phyloP scores from a whole-genome alignment of 1,284 basidiomycete species.

The Rhodofomes roseus region DNA sequence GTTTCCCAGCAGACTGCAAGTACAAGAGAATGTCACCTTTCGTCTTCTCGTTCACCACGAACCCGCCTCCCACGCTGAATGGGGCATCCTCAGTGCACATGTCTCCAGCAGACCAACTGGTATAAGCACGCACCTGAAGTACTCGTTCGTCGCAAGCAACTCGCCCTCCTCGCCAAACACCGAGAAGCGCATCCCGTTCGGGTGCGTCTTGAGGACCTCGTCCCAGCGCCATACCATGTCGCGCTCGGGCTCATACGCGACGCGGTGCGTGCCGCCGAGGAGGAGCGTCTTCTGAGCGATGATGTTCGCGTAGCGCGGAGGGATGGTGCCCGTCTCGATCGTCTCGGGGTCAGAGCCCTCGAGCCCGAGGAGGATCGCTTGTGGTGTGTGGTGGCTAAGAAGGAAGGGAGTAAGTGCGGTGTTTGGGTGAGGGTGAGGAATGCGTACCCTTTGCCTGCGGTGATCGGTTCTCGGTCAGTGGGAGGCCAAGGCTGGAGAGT shows the following conservation, averaged over 20 bases:
- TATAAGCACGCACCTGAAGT: slow-evolving; percentile 57
- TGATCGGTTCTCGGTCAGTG: neutral
- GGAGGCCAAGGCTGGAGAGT: too few relatives aligned
- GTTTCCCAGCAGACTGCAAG: neutral
- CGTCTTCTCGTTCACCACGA: slow-evolving; percentile 88
- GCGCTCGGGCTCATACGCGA: slow-evolving; percentile 81
- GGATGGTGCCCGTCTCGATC: slow-evolving; percentile 78
- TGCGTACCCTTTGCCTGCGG: slow-evolving; percentile 71
- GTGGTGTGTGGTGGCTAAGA: slow-evolving; percentile 86
- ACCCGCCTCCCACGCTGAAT: slow-evolving; percentile 80
- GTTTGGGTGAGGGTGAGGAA: neutral
- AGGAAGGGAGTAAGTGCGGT: slow-evolving; percentile 8
- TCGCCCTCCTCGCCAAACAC: slow-evolving; percentile 81
- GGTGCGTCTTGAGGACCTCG: slow-evolving; percentile 74
- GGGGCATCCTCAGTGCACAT: too few relatives aligned
- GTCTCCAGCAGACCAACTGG: neutral
- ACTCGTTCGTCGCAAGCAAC: slow-evolving; percentile 92
- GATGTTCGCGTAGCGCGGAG: slow-evolving; percentile 71
- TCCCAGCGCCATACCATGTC: slow-evolving; percentile 95
- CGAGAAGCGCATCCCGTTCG: slow-evolving; percentile 91
- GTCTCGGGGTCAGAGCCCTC: slow-evolving; percentile 88
- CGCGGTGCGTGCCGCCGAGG: slow-evolving; percentile 70
- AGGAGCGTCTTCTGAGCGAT: slow-evolving; percentile 60
- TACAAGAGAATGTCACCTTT: slow-evolving; percentile 64
- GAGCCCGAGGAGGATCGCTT: slow-evolving; percentile 87